These are phyloP conservation scores for Cyathus striatus DNA, from an alignment of 768 basidiomycete genomes.

Conservation along the genomic window DNA sequence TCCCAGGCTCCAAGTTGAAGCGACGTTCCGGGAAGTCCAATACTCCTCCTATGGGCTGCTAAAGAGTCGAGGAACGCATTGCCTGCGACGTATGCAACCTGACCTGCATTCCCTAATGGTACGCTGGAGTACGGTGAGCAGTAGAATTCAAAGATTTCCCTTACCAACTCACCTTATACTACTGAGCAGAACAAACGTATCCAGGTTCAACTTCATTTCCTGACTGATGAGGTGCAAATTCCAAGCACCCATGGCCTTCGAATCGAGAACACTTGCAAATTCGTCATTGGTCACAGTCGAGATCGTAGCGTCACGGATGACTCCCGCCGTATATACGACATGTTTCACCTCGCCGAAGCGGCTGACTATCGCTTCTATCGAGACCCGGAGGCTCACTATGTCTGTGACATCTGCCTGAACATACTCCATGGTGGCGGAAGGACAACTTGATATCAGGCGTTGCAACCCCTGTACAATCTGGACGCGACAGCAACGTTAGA, in stretches of 20 bases:
- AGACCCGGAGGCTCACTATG: slow-evolving; percentile 11
- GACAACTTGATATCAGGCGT: slow-evolving; percentile 7
- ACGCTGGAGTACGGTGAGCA: slow-evolving; percentile 7
- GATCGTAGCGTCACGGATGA: slow-evolving; percentile 19
- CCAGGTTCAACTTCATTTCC: slow-evolving; percentile 18
- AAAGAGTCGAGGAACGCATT: slow-evolving; percentile 14
- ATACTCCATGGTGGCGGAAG: slow-evolving; percentile 19
- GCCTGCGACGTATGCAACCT: slow-evolving; percentile 14
- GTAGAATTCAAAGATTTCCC: slow-evolving; percentile 1
- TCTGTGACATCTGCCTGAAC: slow-evolving; percentile 21
- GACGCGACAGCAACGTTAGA: not conserved
- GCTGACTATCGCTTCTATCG: slow-evolving; percentile 13
- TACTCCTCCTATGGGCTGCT: slow-evolving; percentile 7
- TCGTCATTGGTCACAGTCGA: slow-evolving; percentile 10
- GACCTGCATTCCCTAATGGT: slow-evolving; percentile 12
- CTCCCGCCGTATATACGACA: slow-evolving; percentile 23
- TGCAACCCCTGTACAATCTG: slow-evolving; percentile 15
- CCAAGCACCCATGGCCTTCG: slow-evolving; percentile 24
- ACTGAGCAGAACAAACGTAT: slow-evolving; percentile 24
- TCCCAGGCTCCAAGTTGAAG: slow-evolving; percentile 16
- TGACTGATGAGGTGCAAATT: slow-evolving; percentile 22
- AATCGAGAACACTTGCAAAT: slow-evolving; percentile 18
- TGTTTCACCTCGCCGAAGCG: slow-evolving; percentile 16
- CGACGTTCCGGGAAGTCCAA: slow-evolving; percentile 9
- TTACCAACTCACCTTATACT: slow-evolving; percentile 19